Base-by-base conservation (phyloP, 148 eudicot genomes). In the Polygonum aviculare region DNA sequence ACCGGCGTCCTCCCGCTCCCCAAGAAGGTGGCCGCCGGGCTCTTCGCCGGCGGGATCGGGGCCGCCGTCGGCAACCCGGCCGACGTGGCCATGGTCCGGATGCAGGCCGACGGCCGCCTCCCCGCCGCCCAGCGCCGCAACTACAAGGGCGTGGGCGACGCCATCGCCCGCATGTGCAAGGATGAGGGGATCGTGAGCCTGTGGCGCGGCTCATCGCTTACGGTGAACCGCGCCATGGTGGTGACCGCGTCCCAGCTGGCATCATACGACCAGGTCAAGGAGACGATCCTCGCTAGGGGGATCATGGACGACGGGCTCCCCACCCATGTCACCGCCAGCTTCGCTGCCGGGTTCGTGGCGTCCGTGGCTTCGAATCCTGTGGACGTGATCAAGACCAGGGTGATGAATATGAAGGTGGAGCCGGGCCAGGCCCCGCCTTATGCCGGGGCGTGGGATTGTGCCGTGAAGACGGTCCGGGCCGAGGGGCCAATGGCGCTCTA, bases 61-160 rank as follows among this genome's bases (percentile, higher is more conserved):
- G 98, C 98, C 36, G 91, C 97, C 16, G 95, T 91, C 40, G 98
- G 98, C 0, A 94, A 94, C 81, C 98, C 98, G 0, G 98, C 98
- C 3, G 98, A 94, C 76, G 90, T 94, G 49, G 90, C 98, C 0
- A 91, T 94, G 98, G 98, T 94, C 4, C 84, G 97, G 15, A 94
- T 94, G 98, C 98, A 94, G 67, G 98, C 98, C 12, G 98, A 94
- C 76, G 98, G 98, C 0, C 80, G 98, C 5, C 98, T 94, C 69
- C 95, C 98, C 0, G 5, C 51, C 1, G 59, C 76, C 0, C 90
- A 91, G 40, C 84, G 98, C 0, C 85, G 98, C 3, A 91, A 91
- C 79, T 93, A 93, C 87, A 86, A 86, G 70, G 78, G 86, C 80
- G 98, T 91, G 1, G 54, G 86, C 0, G 98, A 89, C 38, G 98